Conservation (phyloP, 106 monocot species). For the Iris macrosiphon region DNA sequence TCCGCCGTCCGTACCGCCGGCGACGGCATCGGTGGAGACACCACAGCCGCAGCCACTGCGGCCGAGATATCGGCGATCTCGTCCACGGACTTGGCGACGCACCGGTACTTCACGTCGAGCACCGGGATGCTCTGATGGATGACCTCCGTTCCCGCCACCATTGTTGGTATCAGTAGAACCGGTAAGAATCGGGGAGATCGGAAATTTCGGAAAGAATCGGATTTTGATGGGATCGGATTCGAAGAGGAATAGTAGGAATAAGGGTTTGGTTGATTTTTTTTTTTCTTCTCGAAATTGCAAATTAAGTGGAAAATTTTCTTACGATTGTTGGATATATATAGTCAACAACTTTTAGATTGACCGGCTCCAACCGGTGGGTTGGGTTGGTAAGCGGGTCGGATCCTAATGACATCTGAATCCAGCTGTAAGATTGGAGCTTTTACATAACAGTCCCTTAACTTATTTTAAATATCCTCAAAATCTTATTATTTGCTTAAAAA, state of each 20-base stretch:
- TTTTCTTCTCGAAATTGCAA: no score
- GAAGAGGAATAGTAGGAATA: background rate
- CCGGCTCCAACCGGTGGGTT: no score
- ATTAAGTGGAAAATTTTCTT: no score
- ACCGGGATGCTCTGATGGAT: constrained; percentile 46
- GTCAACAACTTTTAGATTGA: no score
- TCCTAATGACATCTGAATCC: no score
- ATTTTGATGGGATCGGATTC: background rate
- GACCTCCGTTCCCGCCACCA: constrained; percentile 60
- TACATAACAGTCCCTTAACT: no score
- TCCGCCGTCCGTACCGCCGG: background rate
- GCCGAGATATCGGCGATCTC: constrained; percentile 29
- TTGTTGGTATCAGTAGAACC: constrained; percentile 15
- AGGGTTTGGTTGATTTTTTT: background rate
- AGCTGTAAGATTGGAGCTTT: no score
- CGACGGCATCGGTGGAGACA: background rate
- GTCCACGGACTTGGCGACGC: constrained; percentile 31
- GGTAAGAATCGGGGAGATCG: constrained; percentile 1
- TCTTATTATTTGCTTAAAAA: no score
- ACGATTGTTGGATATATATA: no score
- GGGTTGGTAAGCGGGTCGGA: no score
- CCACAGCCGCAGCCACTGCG: constrained; percentile 1
- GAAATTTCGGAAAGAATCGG: background rate
- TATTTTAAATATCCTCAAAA: no score
- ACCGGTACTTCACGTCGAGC: constrained; percentile 35